Percentiles rank a stretch among this genome's conserved stretches.
phyloP scores from a whole-genome alignment of 2,329 filamentous ascomycete genomes.

The Fusarium redolens region DNA sequence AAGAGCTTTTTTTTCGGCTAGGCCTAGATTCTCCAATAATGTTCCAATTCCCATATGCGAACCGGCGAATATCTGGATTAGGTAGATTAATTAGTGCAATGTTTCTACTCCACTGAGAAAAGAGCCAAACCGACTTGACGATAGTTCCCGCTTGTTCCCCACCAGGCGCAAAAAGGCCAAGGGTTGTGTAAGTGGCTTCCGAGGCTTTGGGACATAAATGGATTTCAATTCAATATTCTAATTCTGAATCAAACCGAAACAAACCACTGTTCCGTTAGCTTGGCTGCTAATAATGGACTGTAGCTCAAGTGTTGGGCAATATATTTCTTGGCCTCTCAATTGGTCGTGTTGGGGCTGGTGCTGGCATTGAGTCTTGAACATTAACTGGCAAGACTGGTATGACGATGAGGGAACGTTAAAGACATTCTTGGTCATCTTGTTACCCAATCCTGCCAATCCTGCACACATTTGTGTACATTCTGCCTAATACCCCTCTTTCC shows the following conservation, averaged over 20 bases:
- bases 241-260: neutral
- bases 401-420: neutral
- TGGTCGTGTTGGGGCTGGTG: neutral
- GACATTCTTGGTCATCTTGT: neutral
- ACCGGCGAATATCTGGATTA: neutral
- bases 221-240: neutral
- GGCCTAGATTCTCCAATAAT: neutral
- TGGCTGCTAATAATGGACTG: neutral
- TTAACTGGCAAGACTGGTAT: neutral
- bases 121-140: neutral
- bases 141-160: neutral
- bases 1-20: neutral
- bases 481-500: conserved; percentile 8
- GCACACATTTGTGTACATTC: neutral
- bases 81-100: neutral
- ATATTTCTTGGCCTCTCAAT: neutral
- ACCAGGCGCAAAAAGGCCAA: neutral
- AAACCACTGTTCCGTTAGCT: neutral
- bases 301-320: neutral
- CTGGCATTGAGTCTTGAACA: neutral
- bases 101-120: neutral
- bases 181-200: neutral
- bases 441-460: neutral
- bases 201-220: neutral
- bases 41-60: neutral